Percentiles rank a stretch among this genome's conserved stretches.
Conservation (phyloP, 192 early-diverging fungal genomes). For the Diversispora epigaea region DNA sequence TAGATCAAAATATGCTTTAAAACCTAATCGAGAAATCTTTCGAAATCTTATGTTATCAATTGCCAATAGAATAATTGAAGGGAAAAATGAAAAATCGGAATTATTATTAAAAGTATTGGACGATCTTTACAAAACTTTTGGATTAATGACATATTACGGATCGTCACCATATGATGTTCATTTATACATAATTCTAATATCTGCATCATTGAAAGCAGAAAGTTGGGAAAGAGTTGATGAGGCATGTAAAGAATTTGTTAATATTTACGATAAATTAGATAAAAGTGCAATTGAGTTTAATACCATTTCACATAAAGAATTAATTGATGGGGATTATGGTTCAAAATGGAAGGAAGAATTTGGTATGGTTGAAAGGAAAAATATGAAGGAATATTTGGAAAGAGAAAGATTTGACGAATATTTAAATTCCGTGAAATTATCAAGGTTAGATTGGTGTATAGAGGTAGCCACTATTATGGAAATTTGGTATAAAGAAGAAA, state of each 20-base stretch:
- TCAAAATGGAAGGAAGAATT: no score
- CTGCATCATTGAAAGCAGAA: constrained; percentile 12
- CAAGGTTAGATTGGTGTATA: constrained; percentile 2
- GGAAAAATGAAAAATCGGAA: not conserved
- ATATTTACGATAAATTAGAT: not conserved
- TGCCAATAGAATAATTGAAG: constrained; percentile 13
- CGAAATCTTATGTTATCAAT: constrained; percentile 4
- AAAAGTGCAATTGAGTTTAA: not conserved
- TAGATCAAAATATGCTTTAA: constrained; percentile 20
- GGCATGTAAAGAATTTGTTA: constrained; percentile 12
- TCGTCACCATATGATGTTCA: constrained; percentile 19
- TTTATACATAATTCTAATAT: constrained; percentile 18
- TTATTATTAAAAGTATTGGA: constrained; percentile 2
- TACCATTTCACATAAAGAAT: not conserved
- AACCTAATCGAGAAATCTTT: constrained; percentile 1
- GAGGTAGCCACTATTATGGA: not conserved
- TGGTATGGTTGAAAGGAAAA: not conserved
- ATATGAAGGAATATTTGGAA: not conserved
- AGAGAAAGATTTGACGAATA: not conserved
- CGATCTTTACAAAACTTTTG: constrained; percentile 28
- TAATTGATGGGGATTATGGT: no score
- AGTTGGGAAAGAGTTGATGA: constrained; percentile 10
- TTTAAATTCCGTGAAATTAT: not conserved
- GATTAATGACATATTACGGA: constrained; percentile 29
- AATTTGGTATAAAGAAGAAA: constrained; percentile 4